Base-by-base conservation (phyloP, 495 filamentous ascomycete species). In the Tuber aestivum region DNA sequence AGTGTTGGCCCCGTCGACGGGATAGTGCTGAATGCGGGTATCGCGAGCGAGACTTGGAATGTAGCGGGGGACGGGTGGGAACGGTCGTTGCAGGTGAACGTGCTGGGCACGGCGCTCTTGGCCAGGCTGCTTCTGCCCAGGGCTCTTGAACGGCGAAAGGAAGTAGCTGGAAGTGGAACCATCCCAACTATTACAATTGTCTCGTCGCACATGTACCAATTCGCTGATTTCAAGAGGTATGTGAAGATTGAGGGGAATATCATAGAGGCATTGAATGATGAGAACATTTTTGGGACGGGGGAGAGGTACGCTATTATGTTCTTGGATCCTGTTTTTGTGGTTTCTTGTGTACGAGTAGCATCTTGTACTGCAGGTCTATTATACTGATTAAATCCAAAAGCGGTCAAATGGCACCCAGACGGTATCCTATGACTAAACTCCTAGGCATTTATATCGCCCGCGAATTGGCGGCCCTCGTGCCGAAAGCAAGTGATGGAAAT, bases 81-180 rank as follows among this genome's bases (percentile, higher is more conserved):
- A 75, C 82, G 86, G 72, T 84, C 83, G 0, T 27, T 91, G 18
- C 88, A 90, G 78, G 87, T 91, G 71, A 91, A 92, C 76, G 85
- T 87, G 0, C 82, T 92, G 5, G 88, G 87, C 5, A 90, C 89
- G 0, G 84, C 86, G 16, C 79, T 92, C 3, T 82, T 92, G 41
- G 88, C 85, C 81, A 76, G 75, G 69, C 72, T 32, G 12, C 50
- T 72, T 23, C 70, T 68, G 27, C 69, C 72, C 27, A 48, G 38
- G 40, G 69, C 50, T 69, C 68, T 23, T 45, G 32, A 37, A 20
- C 40, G n/a, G 68, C 37, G 72, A 8, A 21, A n/a, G 56, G 50
- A 35, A 38, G 41, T 27, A 38, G 41, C 65, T 12, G 12, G 72
- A 16, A n/a, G 35, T 8, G 40, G 37, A 72, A 27, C 72, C 14